Conservation (phyloP, 495 filamentous ascomycete species). For the Penicillium antarcticum region DNA sequence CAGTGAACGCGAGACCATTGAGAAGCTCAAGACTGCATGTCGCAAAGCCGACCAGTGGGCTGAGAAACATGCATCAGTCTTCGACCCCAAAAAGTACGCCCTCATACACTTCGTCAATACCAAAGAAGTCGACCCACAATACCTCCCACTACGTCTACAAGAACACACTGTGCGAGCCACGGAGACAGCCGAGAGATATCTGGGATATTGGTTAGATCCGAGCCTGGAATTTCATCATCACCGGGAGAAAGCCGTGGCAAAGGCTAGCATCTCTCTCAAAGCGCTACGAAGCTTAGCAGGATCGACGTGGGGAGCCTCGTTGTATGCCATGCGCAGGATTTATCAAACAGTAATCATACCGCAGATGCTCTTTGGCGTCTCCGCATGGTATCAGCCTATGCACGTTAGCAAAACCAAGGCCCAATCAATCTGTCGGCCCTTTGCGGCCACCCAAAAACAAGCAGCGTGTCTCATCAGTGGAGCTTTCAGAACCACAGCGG, state of each 20-base stretch:
- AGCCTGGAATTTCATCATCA: slow-evolving; percentile 1
- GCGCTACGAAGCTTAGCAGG: slow-evolving; percentile 2
- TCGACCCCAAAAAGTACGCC: too few species aligned
- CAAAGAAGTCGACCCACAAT: too few species aligned
- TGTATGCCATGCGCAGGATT: not conserved
- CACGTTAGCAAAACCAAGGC: not conserved
- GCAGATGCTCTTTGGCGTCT: slow-evolving; percentile 6
- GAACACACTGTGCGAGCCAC: too few species aligned
- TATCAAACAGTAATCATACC: slow-evolving; percentile 8
- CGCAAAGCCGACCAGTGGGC: too few species aligned
- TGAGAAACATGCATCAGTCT: too few species aligned
- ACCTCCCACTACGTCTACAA: too few species aligned
- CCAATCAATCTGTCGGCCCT: not conserved
- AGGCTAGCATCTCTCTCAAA: not conserved
- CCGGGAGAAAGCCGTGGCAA: not conserved
- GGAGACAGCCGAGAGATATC: too few species aligned
- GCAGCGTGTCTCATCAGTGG: slow-evolving; percentile 8
- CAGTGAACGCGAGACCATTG: too few species aligned
- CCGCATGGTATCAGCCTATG: not conserved
- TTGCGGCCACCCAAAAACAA: not conserved
- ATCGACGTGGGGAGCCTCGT: slow-evolving; percentile 3
- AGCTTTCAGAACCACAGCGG: not conserved
- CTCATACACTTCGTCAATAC: too few species aligned
- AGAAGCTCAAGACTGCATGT: too few species aligned
- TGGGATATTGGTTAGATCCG: not conserved